Base-by-base conservation (phyloP, 2,329 filamentous ascomycete genomes). In the Sclerotinia glacialis region DNA sequence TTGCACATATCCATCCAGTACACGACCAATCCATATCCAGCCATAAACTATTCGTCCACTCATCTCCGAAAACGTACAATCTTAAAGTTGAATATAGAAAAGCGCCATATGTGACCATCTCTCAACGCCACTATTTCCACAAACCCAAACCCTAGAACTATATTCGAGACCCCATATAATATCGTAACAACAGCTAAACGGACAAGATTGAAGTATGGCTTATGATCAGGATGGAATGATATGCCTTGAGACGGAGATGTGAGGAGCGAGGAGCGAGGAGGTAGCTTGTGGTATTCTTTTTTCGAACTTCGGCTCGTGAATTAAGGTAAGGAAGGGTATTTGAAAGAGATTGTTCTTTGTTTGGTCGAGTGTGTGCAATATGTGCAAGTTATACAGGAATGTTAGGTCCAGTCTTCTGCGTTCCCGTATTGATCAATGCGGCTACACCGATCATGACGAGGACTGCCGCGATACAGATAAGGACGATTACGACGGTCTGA, bases 401-500 rank as follows among this genome's bases (percentile, higher is more conserved):
- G 3, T 23, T 18, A 37, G 58, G 44, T 3, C 42, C 58, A 6
- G 28, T 23, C 44, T 21, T 60, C 58, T 26, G 49, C 7, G 58
- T 37, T 37, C 28, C 56, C 26, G 44, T 49, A 18, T 49, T 60
- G 21, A 60, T 60, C 58, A 60, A 49, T 49, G 58, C 58, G 16
- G 58, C 58, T n/a, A 60, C 21, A 49, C 58, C 58, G 44, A 60
- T 60, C 28, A 49, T 1, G 28, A 60, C 0, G 23, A 60, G 18
- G 4, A 60, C 58, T 34, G 58, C 58, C 2, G 49, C 1, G 42
- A 60, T 60, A 31, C 58, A 60, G n/a, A 60, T 60, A 44, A 60
- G 58, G 2, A 49, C 58, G 46, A 60, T 60, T 28, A 60, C 44
- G 58, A 60, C 28, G 14, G 58, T 49, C 44, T 60, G 58, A 49